Evolutionary conservation across 2,329 filamentous ascomycete species (phyloP).

Genomic region (Fusarium denticulatum): DNA sequence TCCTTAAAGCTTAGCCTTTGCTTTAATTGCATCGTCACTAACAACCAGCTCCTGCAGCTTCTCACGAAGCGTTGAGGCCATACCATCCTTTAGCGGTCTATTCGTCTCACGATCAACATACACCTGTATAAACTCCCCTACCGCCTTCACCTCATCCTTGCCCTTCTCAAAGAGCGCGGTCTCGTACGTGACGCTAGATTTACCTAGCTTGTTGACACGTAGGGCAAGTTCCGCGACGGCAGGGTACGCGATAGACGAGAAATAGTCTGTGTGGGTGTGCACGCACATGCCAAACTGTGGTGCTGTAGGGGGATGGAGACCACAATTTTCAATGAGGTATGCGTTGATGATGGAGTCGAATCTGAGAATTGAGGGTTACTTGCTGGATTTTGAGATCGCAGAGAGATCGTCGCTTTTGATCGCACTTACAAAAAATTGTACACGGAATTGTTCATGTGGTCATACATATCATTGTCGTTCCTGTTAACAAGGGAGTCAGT

Average conservation of each 20-base stretch:
- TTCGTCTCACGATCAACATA: constrained; percentile 82
- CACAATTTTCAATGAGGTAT: constrained; percentile 84
- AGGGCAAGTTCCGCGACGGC: constrained; percentile 83
- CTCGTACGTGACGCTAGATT: constrained; percentile 89
- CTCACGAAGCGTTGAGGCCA: constrained; percentile 66
- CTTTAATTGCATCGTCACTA: background rate
- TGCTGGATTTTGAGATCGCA: background rate
- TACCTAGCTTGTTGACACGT: constrained; percentile 84
- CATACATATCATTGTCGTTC: constrained; percentile 95
- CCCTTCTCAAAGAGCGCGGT: constrained; percentile 85
- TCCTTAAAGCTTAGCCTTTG: constrained; percentile 25
- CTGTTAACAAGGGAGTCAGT: constrained; percentile 54
- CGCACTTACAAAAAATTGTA: constrained; percentile 77
- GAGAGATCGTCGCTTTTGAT: background rate
- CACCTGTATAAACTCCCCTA: constrained; percentile 87
- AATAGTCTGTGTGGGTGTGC: constrained; percentile 86
- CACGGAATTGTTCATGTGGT: constrained; percentile 90
- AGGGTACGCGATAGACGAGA: constrained; percentile 83
- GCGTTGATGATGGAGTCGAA: constrained; percentile 92
- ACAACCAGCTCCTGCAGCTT: constrained; percentile 68
- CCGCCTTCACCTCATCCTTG: constrained; percentile 76
- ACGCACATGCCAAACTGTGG: constrained; percentile 84
- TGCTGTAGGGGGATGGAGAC: constrained; percentile 75
- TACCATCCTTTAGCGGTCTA: constrained; percentile 72
- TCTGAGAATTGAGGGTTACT: constrained; percentile 49